Conservation (phyloP, 73 alveolate species). For the Uronychia setigera region DNA sequence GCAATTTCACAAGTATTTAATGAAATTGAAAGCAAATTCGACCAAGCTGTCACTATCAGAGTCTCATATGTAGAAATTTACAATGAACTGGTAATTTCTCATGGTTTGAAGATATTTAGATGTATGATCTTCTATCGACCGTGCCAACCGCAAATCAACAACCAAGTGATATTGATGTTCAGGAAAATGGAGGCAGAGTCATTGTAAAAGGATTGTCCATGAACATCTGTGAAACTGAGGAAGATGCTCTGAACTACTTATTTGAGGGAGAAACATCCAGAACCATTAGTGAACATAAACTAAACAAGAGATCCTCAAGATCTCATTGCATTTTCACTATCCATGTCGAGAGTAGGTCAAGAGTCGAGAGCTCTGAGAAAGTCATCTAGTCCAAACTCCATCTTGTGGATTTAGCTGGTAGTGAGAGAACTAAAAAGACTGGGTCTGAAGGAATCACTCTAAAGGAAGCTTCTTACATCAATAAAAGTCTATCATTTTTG, state of each 20-base stretch:
- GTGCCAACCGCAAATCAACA: slow-evolving; percentile 35
- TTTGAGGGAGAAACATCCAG: slow-evolving; percentile 99
- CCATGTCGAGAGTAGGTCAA: slow-evolving; percentile 91
- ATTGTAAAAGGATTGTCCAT: slow-evolving; percentile 90
- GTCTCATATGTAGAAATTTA: slow-evolving; percentile 98
- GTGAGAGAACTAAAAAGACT: slow-evolving; percentile 99
- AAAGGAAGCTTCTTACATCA: slow-evolving; percentile 98
- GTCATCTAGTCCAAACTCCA: slow-evolving; percentile 90
- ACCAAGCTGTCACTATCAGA: slow-evolving; percentile 86
- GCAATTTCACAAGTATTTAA: slow-evolving; percentile 90
- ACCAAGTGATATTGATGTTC: slow-evolving; percentile 24
- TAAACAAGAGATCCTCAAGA: slow-evolving; percentile 95
- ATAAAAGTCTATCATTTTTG: slow-evolving; percentile 96
- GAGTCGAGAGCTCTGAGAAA: slow-evolving; percentile 85
- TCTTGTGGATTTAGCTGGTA: slow-evolving; percentile 99
- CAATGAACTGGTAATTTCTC: slow-evolving; percentile 89
- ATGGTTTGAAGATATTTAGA: slow-evolving; percentile 25
- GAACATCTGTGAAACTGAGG: slow-evolving; percentile 88
- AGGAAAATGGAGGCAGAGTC: slow-evolving; percentile 79
- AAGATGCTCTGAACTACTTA: slow-evolving; percentile 96
- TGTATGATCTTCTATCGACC: slow-evolving; percentile 93
- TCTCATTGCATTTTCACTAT: slow-evolving; percentile 98
- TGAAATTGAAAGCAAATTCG: slow-evolving; percentile 90
- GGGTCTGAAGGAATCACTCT: slow-evolving; percentile 92
- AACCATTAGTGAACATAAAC: slow-evolving; percentile 95